These are phyloP conservation scores for Grifola frondosa DNA, from an alignment of 1,284 basidiomycete species.

Conservation along the genomic window DNA sequence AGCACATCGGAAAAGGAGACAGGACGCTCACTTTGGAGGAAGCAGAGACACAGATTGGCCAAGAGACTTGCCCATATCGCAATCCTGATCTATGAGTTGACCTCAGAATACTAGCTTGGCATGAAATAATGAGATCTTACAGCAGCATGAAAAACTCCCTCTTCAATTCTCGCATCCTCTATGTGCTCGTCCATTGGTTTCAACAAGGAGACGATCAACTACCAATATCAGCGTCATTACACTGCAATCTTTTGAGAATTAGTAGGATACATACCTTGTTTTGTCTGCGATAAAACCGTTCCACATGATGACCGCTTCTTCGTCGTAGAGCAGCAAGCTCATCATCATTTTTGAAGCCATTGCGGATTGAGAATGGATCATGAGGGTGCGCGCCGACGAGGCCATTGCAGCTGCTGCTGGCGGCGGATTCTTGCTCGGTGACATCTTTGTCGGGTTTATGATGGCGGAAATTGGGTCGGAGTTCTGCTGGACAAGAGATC, in stretches of 20 bases:
- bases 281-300: slow-evolving; percentile 75
- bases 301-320: slow-evolving; percentile 59
- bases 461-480: too few relatives aligned
- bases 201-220: slow-evolving; percentile 80
- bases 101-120: too few relatives aligned
- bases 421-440: too few relatives aligned
- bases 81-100: slow-evolving; percentile 77
- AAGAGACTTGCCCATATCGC: slow-evolving; percentile 82
- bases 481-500: too few relatives aligned
- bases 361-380: slow-evolving; percentile 62
- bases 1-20: slow-evolving; percentile 6
- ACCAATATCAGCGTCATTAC: slow-evolving; percentile 2
- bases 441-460: too few relatives aligned
- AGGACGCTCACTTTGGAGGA: slow-evolving; percentile 66
- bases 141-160: slow-evolving; percentile 59
- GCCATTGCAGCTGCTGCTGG: too few relatives aligned
- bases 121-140: too few relatives aligned
- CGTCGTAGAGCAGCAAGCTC: slow-evolving; percentile 61
- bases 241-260: neutral
- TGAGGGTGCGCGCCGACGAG: too few relatives aligned
- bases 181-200: slow-evolving; percentile 88
- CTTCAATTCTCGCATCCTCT: slow-evolving; percentile 63
- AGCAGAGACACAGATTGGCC: slow-evolving; percentile 69
- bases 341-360: slow-evolving; percentile 54
- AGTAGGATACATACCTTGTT: slow-evolving; percentile 59